phyloP scores from a whole-genome alignment of 2,329 filamentous ascomycete genomes.

The Calycina herbarum region DNA sequence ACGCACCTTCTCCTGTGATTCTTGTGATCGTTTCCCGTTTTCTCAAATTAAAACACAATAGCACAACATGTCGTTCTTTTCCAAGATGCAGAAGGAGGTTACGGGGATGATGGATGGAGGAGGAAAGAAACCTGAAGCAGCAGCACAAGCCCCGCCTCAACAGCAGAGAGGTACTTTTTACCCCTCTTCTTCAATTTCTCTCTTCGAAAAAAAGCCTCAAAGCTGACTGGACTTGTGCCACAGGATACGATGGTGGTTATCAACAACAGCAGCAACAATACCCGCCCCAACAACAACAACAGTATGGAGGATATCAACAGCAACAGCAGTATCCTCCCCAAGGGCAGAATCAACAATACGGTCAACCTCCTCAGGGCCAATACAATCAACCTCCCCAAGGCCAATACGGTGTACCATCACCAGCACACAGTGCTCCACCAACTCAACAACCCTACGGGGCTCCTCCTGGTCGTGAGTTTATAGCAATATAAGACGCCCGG shows the following conservation, averaged over 20 bases:
- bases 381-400: conserved; percentile 9
- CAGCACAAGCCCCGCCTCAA: conserved; percentile 22
- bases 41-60: not conserved
- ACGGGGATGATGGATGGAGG: conserved; percentile 50
- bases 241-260: conserved; percentile 7
- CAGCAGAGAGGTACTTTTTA: conserved; percentile 12
- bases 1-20: not conserved
- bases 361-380: conserved; percentile 13
- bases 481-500: not conserved
- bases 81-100: conserved; percentile 38
- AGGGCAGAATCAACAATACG: conserved; percentile 20
- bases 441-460: conserved; percentile 17
- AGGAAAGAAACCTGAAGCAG: conserved; percentile 28
- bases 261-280: conserved; percentile 11
- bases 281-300: conserved; percentile 7
- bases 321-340: conserved; percentile 10
- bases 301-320: conserved; percentile 3
- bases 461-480: conserved; percentile 9
- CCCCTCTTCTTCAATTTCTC: not conserved
- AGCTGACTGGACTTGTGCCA: not conserved
- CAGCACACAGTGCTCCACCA: conserved; percentile 3
- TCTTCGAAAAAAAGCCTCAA: not conserved
- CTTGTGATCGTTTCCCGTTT: not conserved
- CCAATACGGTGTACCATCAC: conserved; percentile 5
- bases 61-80: conserved; percentile 6